Base-by-base conservation (phyloP, 805 yeast genomes). In the Priceomyces medius region DNA sequence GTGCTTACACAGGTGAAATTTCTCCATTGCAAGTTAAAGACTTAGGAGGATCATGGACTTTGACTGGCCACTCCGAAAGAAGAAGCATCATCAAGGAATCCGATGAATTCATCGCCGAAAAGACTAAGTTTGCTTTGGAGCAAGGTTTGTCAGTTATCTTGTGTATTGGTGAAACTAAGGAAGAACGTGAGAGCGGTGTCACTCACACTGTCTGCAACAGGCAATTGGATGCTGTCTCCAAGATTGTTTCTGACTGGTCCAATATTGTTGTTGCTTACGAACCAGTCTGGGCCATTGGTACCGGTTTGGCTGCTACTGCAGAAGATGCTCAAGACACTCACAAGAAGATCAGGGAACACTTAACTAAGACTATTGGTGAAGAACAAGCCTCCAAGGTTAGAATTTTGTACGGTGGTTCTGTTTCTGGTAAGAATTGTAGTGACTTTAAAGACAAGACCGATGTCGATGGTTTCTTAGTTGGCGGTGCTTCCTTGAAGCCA, bases 241-340 rank as follows among this genome's bases (percentile, higher is more conserved):
- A 81, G 64, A 75, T 83, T 47, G 83, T 88, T 49, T 62, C 68
- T 45, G 97, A 90, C 82, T 91, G 98, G 98, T 59, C 85, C 50
- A 78, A 86, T 69, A 77, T 93, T 54, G 98, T 93, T 53, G 74
- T 93, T 68, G 99, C 99, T 61, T 93, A 93, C 76, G 99, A 93
- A 77, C 99, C 99, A 59, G 96, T 93, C 55, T 93, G 99, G 99
- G 99, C 99, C 59, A 93, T 93, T 59, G 99, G 99, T 69, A 90
- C 98, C 57, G 99, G 99, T 64, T 81, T 93, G 64, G 97, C 98
- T 59, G 98, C 99, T 48, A 93, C 99, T 57, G 89, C 99, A 55
- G 87, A 85, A 55, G 99, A 93, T 66, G 99, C 99, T 55, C 97
- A 93, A 77, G 88, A 83, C 54, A 88, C 93, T 61, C 99, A 93